phyloP scores from a whole-genome alignment of 73 alveolate genomes.

The Paraurostyla sp. region DNA sequence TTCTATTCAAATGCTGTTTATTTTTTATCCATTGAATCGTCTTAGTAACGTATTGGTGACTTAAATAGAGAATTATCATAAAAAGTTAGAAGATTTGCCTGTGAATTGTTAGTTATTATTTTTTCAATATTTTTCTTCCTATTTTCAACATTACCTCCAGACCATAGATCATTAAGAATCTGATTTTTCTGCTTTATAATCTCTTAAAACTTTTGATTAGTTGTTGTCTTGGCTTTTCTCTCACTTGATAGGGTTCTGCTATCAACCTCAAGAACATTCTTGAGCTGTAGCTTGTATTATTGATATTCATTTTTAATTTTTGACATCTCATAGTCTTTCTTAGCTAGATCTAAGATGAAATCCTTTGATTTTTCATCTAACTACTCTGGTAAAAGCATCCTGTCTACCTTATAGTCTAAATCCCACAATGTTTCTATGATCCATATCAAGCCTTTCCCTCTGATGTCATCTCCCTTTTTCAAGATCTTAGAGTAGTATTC shows the following conservation, averaged over 20 bases:
- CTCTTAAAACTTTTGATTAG: not conserved
- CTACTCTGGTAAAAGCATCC: slow-evolving; percentile 23
- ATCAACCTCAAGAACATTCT: not conserved
- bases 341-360: slow-evolving; percentile 8
- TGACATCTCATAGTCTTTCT: slow-evolving; percentile 33
- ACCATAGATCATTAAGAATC: slow-evolving; percentile 30
- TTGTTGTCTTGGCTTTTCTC: not conserved
- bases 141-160: slow-evolving; percentile 38
- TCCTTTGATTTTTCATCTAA: slow-evolving; percentile 45
- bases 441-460: slow-evolving; percentile 53
- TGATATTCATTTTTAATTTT: not conserved
- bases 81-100: too few relatives aligned
- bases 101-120: too few relatives aligned
- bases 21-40: not conserved
- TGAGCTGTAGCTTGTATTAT: slow-evolving; percentile 2
- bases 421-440: slow-evolving; percentile 56
- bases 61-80: not conserved
- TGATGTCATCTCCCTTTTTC: slow-evolving; percentile 40
- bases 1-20: slow-evolving; percentile 18
- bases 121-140: slow-evolving; percentile 12
- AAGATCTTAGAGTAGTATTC: slow-evolving; percentile 35
- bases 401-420: slow-evolving; percentile 25
- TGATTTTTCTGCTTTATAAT: slow-evolving; percentile 16
- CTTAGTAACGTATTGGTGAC: not conserved
- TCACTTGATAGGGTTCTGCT: not conserved